phyloP scores from a whole-genome alignment of 2,329 filamentous ascomycete genomes.

The Cladosporium sp. region DNA sequence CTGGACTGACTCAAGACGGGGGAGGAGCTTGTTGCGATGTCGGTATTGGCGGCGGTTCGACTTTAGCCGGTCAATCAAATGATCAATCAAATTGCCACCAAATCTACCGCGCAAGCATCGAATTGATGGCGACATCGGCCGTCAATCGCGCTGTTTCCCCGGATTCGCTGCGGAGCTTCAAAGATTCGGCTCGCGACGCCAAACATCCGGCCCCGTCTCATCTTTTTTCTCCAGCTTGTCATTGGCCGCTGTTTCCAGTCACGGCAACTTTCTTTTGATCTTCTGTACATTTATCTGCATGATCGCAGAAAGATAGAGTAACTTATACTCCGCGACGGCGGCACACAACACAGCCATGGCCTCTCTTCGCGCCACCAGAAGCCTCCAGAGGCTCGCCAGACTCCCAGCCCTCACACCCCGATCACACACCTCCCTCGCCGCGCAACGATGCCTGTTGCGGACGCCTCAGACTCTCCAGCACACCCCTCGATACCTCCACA shows the following conservation, averaged over 20 bases:
- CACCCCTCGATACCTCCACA: slow-evolving; percentile 24
- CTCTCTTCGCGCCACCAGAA: slow-evolving; percentile 15
- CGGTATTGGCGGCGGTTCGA: background rate
- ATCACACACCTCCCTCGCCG: slow-evolving; percentile 6
- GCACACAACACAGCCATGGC: slow-evolving; percentile 12
- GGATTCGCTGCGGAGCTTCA: background rate
- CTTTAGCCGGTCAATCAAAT: too few species aligned
- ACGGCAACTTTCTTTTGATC: background rate
- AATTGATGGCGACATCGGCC: background rate
- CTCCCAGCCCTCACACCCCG: slow-evolving; percentile 1
- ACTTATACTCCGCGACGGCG: background rate
- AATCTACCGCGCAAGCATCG: too few species aligned
- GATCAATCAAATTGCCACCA: too few species aligned
- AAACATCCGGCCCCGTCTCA: background rate
- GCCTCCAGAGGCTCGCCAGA: slow-evolving; percentile 17
- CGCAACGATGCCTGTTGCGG: slow-evolving; percentile 9
- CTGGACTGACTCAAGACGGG: too few species aligned
- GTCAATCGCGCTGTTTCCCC: background rate
- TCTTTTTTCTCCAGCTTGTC: slow-evolving; percentile 5
- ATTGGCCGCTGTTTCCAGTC: background rate
- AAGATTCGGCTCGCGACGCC: background rate
- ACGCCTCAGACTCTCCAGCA: slow-evolving; percentile 15
- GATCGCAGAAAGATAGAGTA: background rate
- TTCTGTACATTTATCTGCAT: background rate
- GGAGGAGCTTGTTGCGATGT: slow-evolving; percentile 3